Evolutionary conservation across 495 filamentous ascomycete species (phyloP).

Genomic region (Bacidia rubella): DNA sequence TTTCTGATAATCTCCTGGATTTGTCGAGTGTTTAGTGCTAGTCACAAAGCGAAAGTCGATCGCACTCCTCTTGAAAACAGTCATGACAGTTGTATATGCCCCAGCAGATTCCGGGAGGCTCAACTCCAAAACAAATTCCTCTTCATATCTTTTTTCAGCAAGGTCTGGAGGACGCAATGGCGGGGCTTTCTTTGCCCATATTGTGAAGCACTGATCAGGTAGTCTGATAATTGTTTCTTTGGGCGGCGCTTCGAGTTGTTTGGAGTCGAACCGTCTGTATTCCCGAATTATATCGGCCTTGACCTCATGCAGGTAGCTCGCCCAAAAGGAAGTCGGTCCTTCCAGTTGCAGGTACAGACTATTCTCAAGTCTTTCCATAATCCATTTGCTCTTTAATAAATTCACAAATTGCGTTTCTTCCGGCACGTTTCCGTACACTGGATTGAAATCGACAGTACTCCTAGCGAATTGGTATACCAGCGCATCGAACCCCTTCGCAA

Average conservation of each 20-base stretch:
- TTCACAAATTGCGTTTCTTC: slow-evolving; percentile 16
- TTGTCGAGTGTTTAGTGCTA: slow-evolving; percentile 7
- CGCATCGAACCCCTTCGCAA: slow-evolving; percentile 15
- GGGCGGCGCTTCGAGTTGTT: neutral
- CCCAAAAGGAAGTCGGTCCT: slow-evolving; percentile 8
- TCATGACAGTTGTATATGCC: slow-evolving; percentile 3
- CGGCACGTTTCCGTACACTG: slow-evolving; percentile 8
- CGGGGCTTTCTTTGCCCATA: slow-evolving; percentile 9
- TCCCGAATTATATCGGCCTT: slow-evolving; percentile 4
- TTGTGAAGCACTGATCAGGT: slow-evolving; percentile 7
- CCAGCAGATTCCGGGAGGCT: slow-evolving; percentile 1
- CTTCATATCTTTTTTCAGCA: slow-evolving; percentile 13
- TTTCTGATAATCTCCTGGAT: slow-evolving; percentile 6
- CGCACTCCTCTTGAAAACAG: slow-evolving; percentile 12
- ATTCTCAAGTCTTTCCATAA: slow-evolving; percentile 1
- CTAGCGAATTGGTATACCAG: slow-evolving; percentile 15
- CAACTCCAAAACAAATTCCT: slow-evolving; percentile 16
- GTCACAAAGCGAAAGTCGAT: slow-evolving; percentile 14
- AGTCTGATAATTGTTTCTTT: neutral
- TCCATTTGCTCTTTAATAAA: slow-evolving; percentile 17
- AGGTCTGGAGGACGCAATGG: slow-evolving; percentile 5
- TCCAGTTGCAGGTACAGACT: neutral
- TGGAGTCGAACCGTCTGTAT: slow-evolving; percentile 7
- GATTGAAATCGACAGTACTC: slow-evolving; percentile 17
- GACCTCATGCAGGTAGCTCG: slow-evolving; percentile 8